Evolutionary conservation across 176 grass and related monocot species (phyloP), one percentile per base, ranked within the genome.

Genomic region (Chrysopogon serrulatus): DNA sequence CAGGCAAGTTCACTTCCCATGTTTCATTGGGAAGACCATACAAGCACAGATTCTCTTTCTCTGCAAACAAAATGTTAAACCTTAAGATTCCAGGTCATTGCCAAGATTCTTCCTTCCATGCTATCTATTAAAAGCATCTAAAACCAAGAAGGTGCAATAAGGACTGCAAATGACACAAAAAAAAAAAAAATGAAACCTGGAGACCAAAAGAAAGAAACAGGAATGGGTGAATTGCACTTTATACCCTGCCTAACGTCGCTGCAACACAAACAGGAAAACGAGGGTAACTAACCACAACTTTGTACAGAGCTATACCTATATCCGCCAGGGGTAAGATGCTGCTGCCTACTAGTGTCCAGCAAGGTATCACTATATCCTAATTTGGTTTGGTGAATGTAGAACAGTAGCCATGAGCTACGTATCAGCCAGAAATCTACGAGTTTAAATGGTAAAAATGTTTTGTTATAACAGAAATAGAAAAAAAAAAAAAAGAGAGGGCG

Each of bases 11-110:
- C 41, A 97, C 95, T 87, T 97, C 95, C 95, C 95, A 97, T 23
- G 95, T 97, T 83, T 97, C 95, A 80, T 94, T 97, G 19, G 95
- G 95, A 76, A 94, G 95, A 62, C 95, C 95, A 80, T 97, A 97
- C 64, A 97, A 81, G 77, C 95, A 97, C 48, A 97, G 43, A 80
- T 97, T 97, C 84, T 97, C 95, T 83, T 97, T 97, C 84, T 97
- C 95, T 97, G 86, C 80, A 88, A 90, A 67, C 32, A 57, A 65
- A 84, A 92, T 30, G 5, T 24, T 27, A 49, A 69, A 8, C 16
- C 1, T 24, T 71, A 77, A 72, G 45, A 23, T 44, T 71, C 7
- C 12, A 26, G 7, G 9, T 78, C 23, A 8, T 11, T 78, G 48
- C 28, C 24, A 36, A 5, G 23, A 71, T 34, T 44, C n/a, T 84